Percentiles rank a stretch among this genome's conserved stretches.
These are phyloP conservation scores for Babjeviella inositovora DNA, from an alignment of 805 yeast species.

Conservation along the genomic window DNA sequence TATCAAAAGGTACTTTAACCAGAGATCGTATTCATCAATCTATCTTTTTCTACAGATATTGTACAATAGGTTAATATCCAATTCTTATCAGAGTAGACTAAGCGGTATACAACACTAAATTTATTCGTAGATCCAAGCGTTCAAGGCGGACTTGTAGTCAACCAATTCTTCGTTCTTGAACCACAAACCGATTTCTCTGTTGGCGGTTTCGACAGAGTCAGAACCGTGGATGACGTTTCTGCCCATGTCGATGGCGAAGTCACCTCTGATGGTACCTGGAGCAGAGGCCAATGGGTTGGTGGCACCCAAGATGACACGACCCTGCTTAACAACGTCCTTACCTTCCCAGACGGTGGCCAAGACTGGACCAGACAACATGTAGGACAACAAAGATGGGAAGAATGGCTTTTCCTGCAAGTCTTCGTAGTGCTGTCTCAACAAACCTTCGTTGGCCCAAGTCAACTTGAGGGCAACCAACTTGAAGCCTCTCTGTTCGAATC, in stretches of 20 bases:
- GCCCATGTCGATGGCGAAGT: conserved; percentile 96
- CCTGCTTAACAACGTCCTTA: conserved; percentile 97
- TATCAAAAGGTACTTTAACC: too few relatives aligned
- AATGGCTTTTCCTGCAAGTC: conserved; percentile 94
- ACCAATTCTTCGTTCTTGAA: conserved; percentile 94
- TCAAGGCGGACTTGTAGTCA: conserved; percentile 75
- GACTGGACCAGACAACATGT: conserved; percentile 98
- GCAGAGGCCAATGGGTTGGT: conserved; percentile 96
- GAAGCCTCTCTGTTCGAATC: conserved; percentile 96
- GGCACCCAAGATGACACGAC: conserved; percentile 96
- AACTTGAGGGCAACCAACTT: conserved; percentile 94
- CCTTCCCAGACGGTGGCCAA: conserved; percentile 99
- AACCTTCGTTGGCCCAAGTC: conserved; percentile 70
- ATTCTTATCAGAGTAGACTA: too few relatives aligned
- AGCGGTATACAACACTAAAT: conserved; percentile 2
- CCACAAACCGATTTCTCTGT: conserved; percentile 94
- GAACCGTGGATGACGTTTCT: conserved; percentile 99
- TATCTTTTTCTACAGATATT: too few relatives aligned
- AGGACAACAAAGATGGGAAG: conserved; percentile 90
- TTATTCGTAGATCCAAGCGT: conserved; percentile 92
- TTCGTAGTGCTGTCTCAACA: conserved; percentile 86
- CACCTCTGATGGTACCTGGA: conserved; percentile 99
- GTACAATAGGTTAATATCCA: too few relatives aligned
- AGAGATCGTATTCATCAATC: too few relatives aligned
- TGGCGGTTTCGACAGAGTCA: conserved; percentile 95